These are phyloP conservation scores for Neolentinus lepideus DNA, from an alignment of 1,284 basidiomycete species.

Conservation along the genomic window DNA sequence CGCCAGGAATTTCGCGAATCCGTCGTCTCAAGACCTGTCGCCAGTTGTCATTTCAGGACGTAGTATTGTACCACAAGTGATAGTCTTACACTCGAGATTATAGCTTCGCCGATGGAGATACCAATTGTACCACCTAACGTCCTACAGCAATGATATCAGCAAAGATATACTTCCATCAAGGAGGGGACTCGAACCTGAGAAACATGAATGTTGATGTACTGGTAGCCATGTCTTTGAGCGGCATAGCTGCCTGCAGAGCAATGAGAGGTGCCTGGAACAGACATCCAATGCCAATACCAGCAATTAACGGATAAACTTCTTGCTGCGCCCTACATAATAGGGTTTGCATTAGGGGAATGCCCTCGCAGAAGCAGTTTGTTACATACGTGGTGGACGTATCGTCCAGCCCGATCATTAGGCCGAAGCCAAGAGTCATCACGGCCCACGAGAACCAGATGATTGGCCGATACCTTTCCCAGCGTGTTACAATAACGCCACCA, in stretches of 20 bases:
- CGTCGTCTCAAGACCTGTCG: constrained; percentile 42
- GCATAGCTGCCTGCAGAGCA: constrained; percentile 76
- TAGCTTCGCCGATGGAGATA: constrained; percentile 64
- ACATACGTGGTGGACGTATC: constrained; percentile 39
- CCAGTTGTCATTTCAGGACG: neutral
- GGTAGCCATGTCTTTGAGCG: constrained; percentile 75
- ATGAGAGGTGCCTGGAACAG: constrained; percentile 65
- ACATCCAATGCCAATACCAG: constrained; percentile 52
- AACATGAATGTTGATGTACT: constrained; percentile 68
- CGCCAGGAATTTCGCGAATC: constrained; percentile 37
- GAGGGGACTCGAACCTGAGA: constrained; percentile 39
- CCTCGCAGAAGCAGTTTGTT: constrained; percentile 1
- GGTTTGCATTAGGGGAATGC: neutral
- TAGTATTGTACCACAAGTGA: neutral
- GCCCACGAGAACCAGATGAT: constrained; percentile 56
- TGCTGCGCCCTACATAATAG: constrained; percentile 41
- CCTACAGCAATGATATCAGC: constrained; percentile 22
- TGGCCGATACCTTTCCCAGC: constrained; percentile 54
- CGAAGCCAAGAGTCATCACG: constrained; percentile 53
- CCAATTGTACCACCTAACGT: constrained; percentile 77
- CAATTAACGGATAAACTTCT: constrained; percentile 52
- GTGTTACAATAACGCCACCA: constrained; percentile 54
- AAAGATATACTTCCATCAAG: neutral
- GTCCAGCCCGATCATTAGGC: constrained; percentile 52
- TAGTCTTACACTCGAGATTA: constrained; percentile 52